These are phyloP conservation scores for Leptodermis oblonga DNA, from an alignment of 257 asterid species.

Conservation along the genomic window DNA sequence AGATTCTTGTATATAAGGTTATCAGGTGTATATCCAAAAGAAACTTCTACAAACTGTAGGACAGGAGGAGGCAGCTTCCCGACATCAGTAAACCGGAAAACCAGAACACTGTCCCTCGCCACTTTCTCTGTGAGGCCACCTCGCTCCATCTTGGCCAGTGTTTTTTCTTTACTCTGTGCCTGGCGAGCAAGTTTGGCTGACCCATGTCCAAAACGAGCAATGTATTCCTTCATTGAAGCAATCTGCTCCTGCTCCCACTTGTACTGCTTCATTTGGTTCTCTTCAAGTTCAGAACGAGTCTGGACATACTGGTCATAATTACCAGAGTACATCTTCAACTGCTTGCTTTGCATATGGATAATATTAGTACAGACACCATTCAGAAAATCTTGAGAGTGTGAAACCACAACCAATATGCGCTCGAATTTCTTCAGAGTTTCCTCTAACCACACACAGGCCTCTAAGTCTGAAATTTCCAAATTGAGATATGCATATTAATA, in stretches of 20 bases:
- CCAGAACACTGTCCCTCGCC: conserved; percentile 58
- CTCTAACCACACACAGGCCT: conserved; percentile 98
- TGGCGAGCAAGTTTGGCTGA: conserved; percentile 99
- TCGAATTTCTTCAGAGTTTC: conserved; percentile 86
- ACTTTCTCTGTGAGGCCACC: conserved; percentile 98
- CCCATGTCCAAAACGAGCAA: conserved; percentile 98
- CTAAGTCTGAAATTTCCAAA: conserved; percentile 52
- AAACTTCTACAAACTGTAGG: conserved; percentile 84
- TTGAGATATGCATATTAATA: background rate
- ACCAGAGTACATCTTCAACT: conserved; percentile 76
- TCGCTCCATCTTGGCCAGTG: conserved; percentile 94
- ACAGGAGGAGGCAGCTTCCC: conserved; percentile 99
- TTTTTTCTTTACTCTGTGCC: conserved; percentile 98
- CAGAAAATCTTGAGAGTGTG: conserved; percentile 96
- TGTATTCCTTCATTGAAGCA: conserved; percentile 91
- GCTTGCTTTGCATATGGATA: conserved; percentile 92
- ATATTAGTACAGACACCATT: conserved; percentile 97
- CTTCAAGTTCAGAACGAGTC: conserved; percentile 92
- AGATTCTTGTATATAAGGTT: conserved; percentile 78
- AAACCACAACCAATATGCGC: conserved; percentile 87
- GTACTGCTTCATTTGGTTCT: conserved; percentile 95
- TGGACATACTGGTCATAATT: conserved; percentile 89
- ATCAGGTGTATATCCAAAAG: conserved; percentile 87
- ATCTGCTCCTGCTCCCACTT: conserved; percentile 99
- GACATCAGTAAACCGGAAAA: conserved; percentile 74